Evolutionary conservation across 2,329 filamentous ascomycete genomes (phyloP), one percentile per base, ranked within the genome.

Genomic region (Botrytis cinerea): DNA sequence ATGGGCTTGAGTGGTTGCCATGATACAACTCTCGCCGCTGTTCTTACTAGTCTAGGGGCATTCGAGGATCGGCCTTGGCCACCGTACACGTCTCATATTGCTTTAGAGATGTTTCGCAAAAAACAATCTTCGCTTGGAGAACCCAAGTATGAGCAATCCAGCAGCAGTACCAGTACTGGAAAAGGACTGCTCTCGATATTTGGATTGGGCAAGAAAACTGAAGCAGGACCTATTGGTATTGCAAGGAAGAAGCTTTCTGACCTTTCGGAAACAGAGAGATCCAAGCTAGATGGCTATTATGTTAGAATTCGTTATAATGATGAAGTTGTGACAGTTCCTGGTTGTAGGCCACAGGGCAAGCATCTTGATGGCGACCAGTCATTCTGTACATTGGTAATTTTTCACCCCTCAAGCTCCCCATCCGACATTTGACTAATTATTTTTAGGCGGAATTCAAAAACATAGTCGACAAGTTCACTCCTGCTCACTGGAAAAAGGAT

Each of bases 301-400:
- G 95, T 99, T 22, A 90, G 96, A 28, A 82, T 99, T 73, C 89
- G 95, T 69, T 99, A 97, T 83, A 99, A 99, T 79, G 96, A 98
- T 81, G 86, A 87, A 71, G 88, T 94, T 5, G 89, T 98, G 80
- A 89, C 87, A 22, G 87, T 99, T 28, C 95, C 95, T 0, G 95
- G 93, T 4, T 99, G 96, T 82, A 90, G 87, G 77, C 83, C 87
- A 16, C 83, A 86, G 0, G 93, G 94, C 10, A 97, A 95, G 75
- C 96, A 99, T 83, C 86, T 97, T 4, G 89, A 93, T 1, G 94
- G 94, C 0, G 93, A 98, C 78, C 91, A 94, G 78, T 93, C 90
- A 40, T 95, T 98, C 80, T 99, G 96, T 83, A 98, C 95, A 0
- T 83, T 99, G 79, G 91, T 93, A 85, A 82, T 89, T 83, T 2